Conservation (phyloP, 371 early-diverging fungal species). For the Mortierella sp. region DNA sequence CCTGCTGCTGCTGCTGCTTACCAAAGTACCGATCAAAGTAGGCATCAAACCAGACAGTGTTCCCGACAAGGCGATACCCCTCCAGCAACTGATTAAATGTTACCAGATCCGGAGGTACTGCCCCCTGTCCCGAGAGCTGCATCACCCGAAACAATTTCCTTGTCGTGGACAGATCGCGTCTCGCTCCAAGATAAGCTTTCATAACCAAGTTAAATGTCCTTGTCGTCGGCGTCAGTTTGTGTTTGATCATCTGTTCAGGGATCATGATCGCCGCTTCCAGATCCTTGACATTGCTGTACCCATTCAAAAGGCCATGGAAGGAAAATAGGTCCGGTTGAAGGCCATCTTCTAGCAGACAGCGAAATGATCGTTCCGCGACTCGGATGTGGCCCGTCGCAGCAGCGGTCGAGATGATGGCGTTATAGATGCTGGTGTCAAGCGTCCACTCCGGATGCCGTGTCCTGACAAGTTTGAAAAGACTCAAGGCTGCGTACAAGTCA, state of each 20-base stretch:
- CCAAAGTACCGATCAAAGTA: conserved; percentile 46
- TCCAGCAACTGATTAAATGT: conserved; percentile 48
- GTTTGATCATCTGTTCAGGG: conserved; percentile 39
- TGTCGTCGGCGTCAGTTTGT: conserved; percentile 28
- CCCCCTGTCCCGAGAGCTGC: conserved; percentile 14
- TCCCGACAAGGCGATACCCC: conserved; percentile 35
- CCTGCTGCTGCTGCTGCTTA: not conserved
- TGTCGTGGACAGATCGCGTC: conserved; percentile 27
- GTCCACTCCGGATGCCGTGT: conserved; percentile 21
- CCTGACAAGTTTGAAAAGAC: conserved; percentile 16
- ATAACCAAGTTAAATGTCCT: conserved; percentile 48
- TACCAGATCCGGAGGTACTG: conserved; percentile 35
- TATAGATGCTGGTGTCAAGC: conserved; percentile 33
- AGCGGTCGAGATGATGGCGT: conserved; percentile 50
- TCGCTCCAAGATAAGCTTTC: conserved; percentile 34
- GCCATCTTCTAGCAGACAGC: conserved; percentile 24
- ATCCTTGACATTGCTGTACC: conserved; percentile 19
- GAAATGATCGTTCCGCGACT: conserved; percentile 38
- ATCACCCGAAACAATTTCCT: conserved; percentile 37
- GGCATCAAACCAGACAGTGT: conserved; percentile 40
- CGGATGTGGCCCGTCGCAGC: conserved; percentile 16
- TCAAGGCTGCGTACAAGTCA: conserved; percentile 35
- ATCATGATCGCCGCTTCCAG: conserved; percentile 33
- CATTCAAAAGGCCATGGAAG: conserved; percentile 45
- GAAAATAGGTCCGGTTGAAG: conserved; percentile 27